phyloP scores from a whole-genome alignment of 2,329 filamentous ascomycete species.

The Eutypella sp. region DNA sequence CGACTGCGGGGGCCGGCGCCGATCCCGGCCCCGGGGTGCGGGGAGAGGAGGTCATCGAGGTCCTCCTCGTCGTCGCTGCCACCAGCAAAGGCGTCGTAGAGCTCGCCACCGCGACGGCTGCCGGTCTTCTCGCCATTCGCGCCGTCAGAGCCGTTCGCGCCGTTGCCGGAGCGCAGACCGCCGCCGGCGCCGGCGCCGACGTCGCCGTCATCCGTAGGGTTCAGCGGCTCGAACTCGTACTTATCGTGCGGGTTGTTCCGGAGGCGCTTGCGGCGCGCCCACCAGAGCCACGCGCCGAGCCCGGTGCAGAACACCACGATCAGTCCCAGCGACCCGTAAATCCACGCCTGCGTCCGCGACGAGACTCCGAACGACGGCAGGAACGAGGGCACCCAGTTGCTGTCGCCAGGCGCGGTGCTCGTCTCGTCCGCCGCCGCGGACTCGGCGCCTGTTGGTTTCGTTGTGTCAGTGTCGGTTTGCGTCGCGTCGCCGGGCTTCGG shows the following conservation, averaged over 20 bases:
- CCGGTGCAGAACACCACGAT: slow-evolving; percentile 80
- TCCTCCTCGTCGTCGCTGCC: slow-evolving; percentile 76
- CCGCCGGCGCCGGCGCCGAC: slow-evolving; percentile 38
- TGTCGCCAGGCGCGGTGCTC: slow-evolving; percentile 31
- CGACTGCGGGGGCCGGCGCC: too few relatives aligned
- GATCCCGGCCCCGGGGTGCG: slow-evolving; percentile 9
- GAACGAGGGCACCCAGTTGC: slow-evolving; percentile 75
- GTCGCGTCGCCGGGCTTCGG: slow-evolving; percentile 26
- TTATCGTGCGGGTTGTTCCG: slow-evolving; percentile 71
- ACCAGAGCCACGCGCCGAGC: slow-evolving; percentile 75
- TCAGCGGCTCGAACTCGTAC: slow-evolving; percentile 92
- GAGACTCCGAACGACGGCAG: slow-evolving; percentile 88
- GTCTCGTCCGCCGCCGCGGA: slow-evolving; percentile 27
- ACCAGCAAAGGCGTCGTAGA: slow-evolving; percentile 96
- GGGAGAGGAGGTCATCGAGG: slow-evolving; percentile 38
- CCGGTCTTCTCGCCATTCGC: slow-evolving; percentile 43
- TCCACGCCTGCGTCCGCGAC: slow-evolving; percentile 86
- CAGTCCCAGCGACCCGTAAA: slow-evolving; percentile 78
- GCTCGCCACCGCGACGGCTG: slow-evolving; percentile 70
- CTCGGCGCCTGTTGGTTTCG: slow-evolving; percentile 24
- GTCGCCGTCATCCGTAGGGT: slow-evolving; percentile 68
- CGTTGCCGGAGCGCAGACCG: too few relatives aligned
- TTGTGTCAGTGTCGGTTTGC: slow-evolving; percentile 16
- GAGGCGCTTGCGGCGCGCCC: slow-evolving; percentile 71
- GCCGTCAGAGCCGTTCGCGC: slow-evolving; percentile 42